Percentiles rank a stretch among this genome's conserved stretches.
Evolutionary conservation across 768 basidiomycete species (phyloP).

Genomic region (Mycena alexandri): DNA sequence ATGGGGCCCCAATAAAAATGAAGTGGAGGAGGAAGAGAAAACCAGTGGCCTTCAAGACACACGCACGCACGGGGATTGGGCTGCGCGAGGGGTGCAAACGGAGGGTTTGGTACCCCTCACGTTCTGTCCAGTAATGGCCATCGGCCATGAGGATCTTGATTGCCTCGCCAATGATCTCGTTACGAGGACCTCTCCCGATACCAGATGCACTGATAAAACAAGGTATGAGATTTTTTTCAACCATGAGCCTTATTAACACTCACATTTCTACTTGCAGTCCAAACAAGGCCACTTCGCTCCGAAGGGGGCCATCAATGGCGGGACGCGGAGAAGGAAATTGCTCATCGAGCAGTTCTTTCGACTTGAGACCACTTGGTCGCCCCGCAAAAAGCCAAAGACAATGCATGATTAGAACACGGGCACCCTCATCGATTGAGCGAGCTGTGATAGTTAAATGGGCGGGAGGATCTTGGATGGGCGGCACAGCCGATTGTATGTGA

Average conservation of each 20-base stretch:
- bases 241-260: background rate
- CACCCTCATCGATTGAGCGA: background rate
- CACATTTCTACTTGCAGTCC: background rate
- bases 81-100: constrained; percentile 12
- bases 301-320: background rate
- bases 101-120: constrained; percentile 5
- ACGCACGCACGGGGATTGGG: background rate
- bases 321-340: constrained; percentile 1
- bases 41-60: no score
- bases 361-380: background rate
- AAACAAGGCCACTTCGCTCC: background rate
- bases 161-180: constrained; percentile 6
- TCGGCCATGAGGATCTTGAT: constrained; percentile 17
- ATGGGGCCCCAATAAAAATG: constrained; percentile 14
- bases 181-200: constrained; percentile 3
- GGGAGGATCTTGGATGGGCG: background rate
- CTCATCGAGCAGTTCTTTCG: constrained; percentile 3
- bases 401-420: background rate
- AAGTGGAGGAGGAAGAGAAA: constrained; percentile 21
- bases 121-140: constrained; percentile 15
- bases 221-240: background rate
- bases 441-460: background rate
- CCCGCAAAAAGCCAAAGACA: constrained; percentile 6
- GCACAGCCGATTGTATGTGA: background rate
- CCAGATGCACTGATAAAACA: background rate